Percentiles rank a stretch among this genome's conserved stretches.
Conservation (phyloP, 345 rosid genomes). For the Tarenaya hassleriana region DNA sequence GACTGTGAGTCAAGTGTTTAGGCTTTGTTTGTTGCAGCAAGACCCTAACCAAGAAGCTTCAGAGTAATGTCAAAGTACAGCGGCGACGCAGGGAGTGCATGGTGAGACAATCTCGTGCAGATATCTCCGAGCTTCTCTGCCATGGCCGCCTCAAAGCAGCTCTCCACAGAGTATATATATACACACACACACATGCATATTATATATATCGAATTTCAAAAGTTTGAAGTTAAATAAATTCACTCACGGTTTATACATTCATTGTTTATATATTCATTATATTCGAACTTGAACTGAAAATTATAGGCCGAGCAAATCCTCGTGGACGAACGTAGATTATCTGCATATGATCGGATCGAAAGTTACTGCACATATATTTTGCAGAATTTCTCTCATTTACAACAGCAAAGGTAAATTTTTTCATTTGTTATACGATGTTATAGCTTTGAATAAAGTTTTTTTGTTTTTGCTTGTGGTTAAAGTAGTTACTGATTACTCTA, state of each 20-base stretch:
- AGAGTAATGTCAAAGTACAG: slow-evolving; percentile 20
- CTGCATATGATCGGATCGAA: slow-evolving; percentile 34
- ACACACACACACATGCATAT: too few relatives aligned
- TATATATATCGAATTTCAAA: too few relatives aligned
- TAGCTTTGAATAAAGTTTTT: not conserved
- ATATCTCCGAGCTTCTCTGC: slow-evolving; percentile 27
- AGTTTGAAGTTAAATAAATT: too few relatives aligned
- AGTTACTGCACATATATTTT: slow-evolving; percentile 24
- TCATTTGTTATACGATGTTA: slow-evolving; percentile 1
- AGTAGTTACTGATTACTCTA: not conserved
- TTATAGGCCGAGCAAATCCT: slow-evolving; percentile 25
- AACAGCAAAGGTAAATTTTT: slow-evolving; percentile 15
- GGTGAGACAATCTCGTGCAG: slow-evolving; percentile 25
- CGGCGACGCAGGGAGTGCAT: slow-evolving; percentile 31
- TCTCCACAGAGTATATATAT: slow-evolving; percentile 23
- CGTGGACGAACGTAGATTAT: slow-evolving; percentile 29
- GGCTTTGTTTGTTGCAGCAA: slow-evolving; percentile 24
- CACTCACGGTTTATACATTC: too few relatives aligned
- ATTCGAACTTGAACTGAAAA: not conserved
- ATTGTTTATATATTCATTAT: too few relatives aligned
- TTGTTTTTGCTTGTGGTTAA: not conserved
- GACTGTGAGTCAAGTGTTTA: not conserved
- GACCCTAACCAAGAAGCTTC: slow-evolving; percentile 17
- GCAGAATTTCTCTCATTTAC: slow-evolving; percentile 3
- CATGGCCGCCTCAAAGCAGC: slow-evolving; percentile 22